These are phyloP conservation scores for Zygosaccharomyces rouxii DNA, from an alignment of 805 yeast genomes.

Conservation along the genomic window DNA sequence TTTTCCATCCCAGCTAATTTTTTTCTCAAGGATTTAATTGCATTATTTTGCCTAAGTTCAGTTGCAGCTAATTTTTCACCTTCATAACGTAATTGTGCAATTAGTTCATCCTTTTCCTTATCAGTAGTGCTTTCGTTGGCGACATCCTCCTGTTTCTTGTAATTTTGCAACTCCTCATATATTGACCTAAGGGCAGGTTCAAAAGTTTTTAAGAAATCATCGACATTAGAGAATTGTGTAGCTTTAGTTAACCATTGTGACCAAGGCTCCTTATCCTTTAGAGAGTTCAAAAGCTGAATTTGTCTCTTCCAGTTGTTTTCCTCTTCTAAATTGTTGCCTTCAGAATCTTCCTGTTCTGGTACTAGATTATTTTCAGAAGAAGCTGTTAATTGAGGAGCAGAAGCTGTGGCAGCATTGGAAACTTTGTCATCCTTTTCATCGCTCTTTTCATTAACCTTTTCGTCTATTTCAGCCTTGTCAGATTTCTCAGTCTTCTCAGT, in stretches of 20 bases:
- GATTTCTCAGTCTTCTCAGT: not conserved
- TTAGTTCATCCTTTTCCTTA: conserved; percentile 48
- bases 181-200: conserved; percentile 9
- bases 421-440: not conserved
- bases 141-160: conserved; percentile 10
- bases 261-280: conserved; percentile 10
- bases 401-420: not conserved
- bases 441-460: not conserved
- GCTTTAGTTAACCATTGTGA: conserved; percentile 5
- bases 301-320: not conserved
- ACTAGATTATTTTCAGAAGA: not conserved
- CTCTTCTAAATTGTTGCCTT: not conserved
- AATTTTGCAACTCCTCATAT: conserved; percentile 1
- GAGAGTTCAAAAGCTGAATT: conserved; percentile 1
- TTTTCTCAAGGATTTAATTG: conserved; percentile 57
- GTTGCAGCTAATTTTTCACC: conserved; percentile 68
- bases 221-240: not conserved
- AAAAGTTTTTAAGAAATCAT: conserved; percentile 9
- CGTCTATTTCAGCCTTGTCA: not conserved
- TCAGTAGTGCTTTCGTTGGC: conserved; percentile 9
- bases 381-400: not conserved
- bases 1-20: conserved; percentile 41
- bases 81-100: conserved; percentile 65
- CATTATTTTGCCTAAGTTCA: conserved; percentile 64
- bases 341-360: not conserved